Evolutionary conservation across 305 asterid species (phyloP), one percentile per base, ranked within the genome.

Genomic region (Plantago rigida): DNA sequence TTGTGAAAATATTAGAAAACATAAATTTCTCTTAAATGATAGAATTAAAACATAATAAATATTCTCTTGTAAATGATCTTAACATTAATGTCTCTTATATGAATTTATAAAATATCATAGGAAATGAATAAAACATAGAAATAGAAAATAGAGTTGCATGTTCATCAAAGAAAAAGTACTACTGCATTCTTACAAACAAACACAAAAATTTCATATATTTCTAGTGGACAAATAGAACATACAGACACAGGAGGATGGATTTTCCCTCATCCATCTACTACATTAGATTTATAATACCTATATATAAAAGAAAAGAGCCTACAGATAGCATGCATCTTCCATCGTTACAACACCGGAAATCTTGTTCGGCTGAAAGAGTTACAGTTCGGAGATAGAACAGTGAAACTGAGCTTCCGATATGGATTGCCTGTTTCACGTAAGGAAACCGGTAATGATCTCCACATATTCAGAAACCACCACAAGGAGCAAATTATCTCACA

Each of bases 241-340:
- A 72, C 78, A 66, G 45, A 68, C 47, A 62, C 42, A 24, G 47
- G 69, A 71, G 60, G 69, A 78, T 74, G 76, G 76, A 71, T 66
- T 56, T 67, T 14, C 68, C 77, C 64, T 53, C 64, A 74, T 62
- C 82, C 79, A 62, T 71, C 57, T 68, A 45, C 31, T 68, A 62
- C 54, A 69, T 70, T 73, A 73, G 82, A 62, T 48, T 65, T 54
- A 53, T 53, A 53, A 53, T 53, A 13, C 17, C 59, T 28, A 31
- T 31, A 31, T 31, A 31, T 31, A 31, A 5, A 31, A 31, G 7
- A 5, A 31, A 31, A 31, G 39, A 31, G 39, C 1, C 9, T 36
- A 36, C 1, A 36, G 10, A 7, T 36, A 7, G 44, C 44, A 36
- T 7, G 10, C 44, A 36, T 36, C 44, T 36, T 36, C 44, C 9